Evolutionary conservation across 495 filamentous ascomycete species (phyloP).

Genomic region (Cetradonia linearis): DNA sequence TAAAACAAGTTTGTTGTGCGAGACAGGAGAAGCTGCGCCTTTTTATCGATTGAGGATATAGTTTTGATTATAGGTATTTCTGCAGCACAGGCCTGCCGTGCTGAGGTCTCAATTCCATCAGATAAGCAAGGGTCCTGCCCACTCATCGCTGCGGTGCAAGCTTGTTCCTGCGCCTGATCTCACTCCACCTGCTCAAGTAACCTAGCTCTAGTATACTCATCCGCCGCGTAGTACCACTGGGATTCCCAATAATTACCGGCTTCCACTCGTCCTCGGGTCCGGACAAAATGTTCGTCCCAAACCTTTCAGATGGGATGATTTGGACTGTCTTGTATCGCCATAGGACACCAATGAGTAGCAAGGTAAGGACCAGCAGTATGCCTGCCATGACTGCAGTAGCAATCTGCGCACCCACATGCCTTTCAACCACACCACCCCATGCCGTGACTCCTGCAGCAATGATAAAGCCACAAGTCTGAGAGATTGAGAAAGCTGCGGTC

Average conservation of each 20-base stretch:
- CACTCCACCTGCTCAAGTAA: conserved; percentile 52
- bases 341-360: conserved; percentile 50
- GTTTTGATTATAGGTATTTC: background rate
- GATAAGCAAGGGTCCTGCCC: background rate
- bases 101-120: background rate
- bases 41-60: background rate
- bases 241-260: conserved; percentile 57
- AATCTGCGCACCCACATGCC: conserved; percentile 52
- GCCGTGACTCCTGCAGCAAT: conserved; percentile 54
- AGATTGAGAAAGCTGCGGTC: conserved; percentile 56
- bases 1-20: background rate
- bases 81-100: conserved; percentile 1
- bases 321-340: conserved; percentile 52
- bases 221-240: conserved; percentile 50
- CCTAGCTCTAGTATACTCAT: conserved; percentile 61
- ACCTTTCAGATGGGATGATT: conserved; percentile 44
- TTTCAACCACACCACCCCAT: conserved; percentile 48
- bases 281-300: conserved; percentile 31
- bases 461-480: conserved; percentile 55
- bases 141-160: conserved; percentile 25
- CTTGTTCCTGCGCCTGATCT: conserved; percentile 57
- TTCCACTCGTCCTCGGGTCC: conserved; percentile 51
- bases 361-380: conserved; percentile 49
- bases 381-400: conserved; percentile 55
- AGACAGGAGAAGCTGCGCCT: background rate